Conservation (phyloP, 2,329 filamentous ascomycete species). For the Trichoderma polysporum region DNA sequence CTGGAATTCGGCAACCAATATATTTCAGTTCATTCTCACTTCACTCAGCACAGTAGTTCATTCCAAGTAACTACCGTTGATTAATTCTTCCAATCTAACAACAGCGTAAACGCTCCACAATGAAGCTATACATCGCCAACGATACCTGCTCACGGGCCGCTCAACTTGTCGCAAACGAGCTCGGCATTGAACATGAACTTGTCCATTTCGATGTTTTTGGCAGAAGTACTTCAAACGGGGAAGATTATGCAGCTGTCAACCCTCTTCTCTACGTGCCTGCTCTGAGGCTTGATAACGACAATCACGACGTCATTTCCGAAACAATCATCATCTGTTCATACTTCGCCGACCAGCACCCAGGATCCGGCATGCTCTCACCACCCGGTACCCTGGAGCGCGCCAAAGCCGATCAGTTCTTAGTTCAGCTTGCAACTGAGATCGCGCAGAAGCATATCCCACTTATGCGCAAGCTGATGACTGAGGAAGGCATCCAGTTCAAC, state of each 20-base stretch:
- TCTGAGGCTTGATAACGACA: conserved; percentile 3
- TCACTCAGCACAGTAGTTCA: neutral
- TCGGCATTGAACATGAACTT: neutral
- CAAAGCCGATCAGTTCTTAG: conserved; percentile 6
- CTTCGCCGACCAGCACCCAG: neutral
- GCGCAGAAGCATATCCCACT: conserved; percentile 10
- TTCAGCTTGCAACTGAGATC: neutral
- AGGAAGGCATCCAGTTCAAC: neutral
- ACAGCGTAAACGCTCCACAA: neutral
- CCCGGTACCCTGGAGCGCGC: conserved; percentile 1
- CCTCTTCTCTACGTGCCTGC: conserved; percentile 3
- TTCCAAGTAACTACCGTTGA: too few relatives aligned
- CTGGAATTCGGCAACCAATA: neutral
- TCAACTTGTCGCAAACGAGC: conserved; percentile 1
- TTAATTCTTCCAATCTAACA: neutral
- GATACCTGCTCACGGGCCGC: conserved; percentile 7
- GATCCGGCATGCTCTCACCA: neutral
- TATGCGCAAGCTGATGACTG: conserved; percentile 14
- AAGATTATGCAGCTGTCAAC: neutral
- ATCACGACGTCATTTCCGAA: neutral
- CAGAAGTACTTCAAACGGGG: conserved; percentile 2
- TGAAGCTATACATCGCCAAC: neutral
- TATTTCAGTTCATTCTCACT: neutral
- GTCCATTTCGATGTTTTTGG: conserved; percentile 3
- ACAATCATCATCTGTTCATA: conserved; percentile 4